These are phyloP conservation scores for Uronychia setigera DNA, from an alignment of 73 alveolate genomes.

Conservation along the genomic window DNA sequence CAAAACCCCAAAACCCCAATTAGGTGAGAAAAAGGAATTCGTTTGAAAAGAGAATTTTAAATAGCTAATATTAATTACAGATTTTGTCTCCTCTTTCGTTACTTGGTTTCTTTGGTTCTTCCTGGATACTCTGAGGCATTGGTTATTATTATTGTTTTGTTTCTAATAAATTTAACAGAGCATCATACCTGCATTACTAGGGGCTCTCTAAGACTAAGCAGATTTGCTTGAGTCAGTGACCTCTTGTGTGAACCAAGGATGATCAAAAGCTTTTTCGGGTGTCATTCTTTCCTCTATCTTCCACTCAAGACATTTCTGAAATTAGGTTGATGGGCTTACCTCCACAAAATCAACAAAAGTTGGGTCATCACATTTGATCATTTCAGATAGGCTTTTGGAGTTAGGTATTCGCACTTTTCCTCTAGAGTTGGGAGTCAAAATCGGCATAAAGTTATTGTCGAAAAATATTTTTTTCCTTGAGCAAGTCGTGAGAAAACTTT, in stretches of 20 bases:
- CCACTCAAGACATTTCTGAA: constrained; percentile 52
- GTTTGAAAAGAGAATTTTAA: no score
- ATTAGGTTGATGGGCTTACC: neutral
- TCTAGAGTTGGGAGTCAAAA: constrained; percentile 47
- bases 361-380: constrained; percentile 61
- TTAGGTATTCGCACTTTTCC: constrained; percentile 68
- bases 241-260: constrained; percentile 59
- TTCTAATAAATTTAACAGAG: neutral
- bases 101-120: neutral
- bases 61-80: no score
- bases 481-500: constrained; percentile 3
- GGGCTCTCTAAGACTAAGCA: neutral
- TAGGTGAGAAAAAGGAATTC: no score
- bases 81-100: no score
- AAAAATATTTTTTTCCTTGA: constrained; percentile 63
- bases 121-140: no score
- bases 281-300: constrained; percentile 50
- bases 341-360: constrained; percentile 59
- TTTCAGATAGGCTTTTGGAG: constrained; percentile 39
- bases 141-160: no score
- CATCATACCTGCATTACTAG: neutral
- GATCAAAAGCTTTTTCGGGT: constrained; percentile 58
- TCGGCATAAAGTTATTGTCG: constrained; percentile 56
- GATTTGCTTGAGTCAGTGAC: neutral
- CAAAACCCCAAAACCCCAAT: no score